Evolutionary conservation across 768 basidiomycete species (phyloP), one percentile per base, ranked within the genome.

Genomic region (Crassisporium funariophilum): DNA sequence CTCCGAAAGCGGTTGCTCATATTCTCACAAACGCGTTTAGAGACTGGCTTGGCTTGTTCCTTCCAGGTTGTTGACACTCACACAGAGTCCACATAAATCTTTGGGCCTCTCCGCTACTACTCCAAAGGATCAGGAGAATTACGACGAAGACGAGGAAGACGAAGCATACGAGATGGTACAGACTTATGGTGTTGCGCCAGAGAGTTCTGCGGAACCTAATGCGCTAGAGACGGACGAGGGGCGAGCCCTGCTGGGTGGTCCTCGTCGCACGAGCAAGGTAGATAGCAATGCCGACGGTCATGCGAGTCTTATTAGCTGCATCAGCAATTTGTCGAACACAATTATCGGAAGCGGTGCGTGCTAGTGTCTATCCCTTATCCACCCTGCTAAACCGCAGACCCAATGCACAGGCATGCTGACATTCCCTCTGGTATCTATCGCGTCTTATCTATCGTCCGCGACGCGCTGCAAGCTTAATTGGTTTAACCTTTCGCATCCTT

Each of bases 271-370:
- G 1, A 39, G 50, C 22, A 61, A 60, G 41, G 49, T 49, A 40
- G 48, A 47, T 15, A 44, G 45, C 35, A 64, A 63, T 41, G 58
- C 47, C 40, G 86, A 88, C 15, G 91, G 91, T 0, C 81, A 80
- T 65, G 91, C 89, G 9, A 80, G 70, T 34, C 64, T 92, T 20
- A 53, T 73, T 15, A 88, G 87, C 53, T 83, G 82, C 40, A 75
- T 90, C 41, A 84, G 88, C 54, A 93, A 93, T 60, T 70, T 97
- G 34, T 72, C 83, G 19, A 97, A 97, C 56, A 97, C 94, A 0
- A 92, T 95, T 57, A 86, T 97, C 55, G 93, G 93, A 11, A 95
- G 88, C 44, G 91, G 91, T 83, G 64, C 58, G 78, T 76, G 25
- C 8, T 45, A 12, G 12, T 34, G 31, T 17, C 42, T 6, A 60